phyloP scores from a whole-genome alignment of 306 rosid genomes.

The Coriaria nepalensis region DNA sequence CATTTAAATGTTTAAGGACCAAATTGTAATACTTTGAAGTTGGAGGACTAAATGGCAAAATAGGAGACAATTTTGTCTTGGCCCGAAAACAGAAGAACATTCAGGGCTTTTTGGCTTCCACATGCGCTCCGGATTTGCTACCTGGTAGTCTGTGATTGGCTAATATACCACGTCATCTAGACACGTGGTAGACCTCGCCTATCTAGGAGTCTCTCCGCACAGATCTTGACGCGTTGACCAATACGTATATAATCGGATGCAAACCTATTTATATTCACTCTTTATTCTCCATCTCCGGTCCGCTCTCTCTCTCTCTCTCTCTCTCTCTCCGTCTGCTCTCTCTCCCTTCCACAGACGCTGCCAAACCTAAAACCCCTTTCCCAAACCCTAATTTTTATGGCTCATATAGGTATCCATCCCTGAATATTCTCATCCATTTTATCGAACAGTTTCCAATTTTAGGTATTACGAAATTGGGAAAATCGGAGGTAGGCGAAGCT shows the following conservation, averaged over 20 bases:
- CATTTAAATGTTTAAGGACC: too few species aligned
- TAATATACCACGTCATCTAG: too few species aligned
- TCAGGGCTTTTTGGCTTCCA: neutral
- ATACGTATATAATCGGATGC: constrained; percentile 62
- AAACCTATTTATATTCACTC: constrained; percentile 99
- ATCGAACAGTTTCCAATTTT: neutral
- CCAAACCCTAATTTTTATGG: constrained; percentile 10
- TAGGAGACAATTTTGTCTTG: too few species aligned
- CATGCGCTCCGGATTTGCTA: neutral
- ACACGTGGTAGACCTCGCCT: too few species aligned
- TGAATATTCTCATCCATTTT: constrained; percentile 8
- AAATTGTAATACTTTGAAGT: too few species aligned
- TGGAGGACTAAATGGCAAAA: too few species aligned
- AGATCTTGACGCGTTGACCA: constrained; percentile 56
- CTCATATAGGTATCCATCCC: constrained; percentile 13
- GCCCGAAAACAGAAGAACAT: too few species aligned
- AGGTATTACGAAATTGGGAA: constrained; percentile 2
- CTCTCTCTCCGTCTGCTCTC: constrained; percentile 10
- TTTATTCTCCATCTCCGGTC: constrained; percentile 55
- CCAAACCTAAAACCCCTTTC: constrained; percentile 21
- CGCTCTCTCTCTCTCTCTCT: constrained; percentile 21
- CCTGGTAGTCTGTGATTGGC: neutral
- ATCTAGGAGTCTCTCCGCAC: neutral
- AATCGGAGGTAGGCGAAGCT: constrained; percentile 14
- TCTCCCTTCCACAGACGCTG: constrained; percentile 6